Base-by-base conservation (phyloP, 2,329 filamentous ascomycete genomes). In the Thielaviopsis punctulata region DNA sequence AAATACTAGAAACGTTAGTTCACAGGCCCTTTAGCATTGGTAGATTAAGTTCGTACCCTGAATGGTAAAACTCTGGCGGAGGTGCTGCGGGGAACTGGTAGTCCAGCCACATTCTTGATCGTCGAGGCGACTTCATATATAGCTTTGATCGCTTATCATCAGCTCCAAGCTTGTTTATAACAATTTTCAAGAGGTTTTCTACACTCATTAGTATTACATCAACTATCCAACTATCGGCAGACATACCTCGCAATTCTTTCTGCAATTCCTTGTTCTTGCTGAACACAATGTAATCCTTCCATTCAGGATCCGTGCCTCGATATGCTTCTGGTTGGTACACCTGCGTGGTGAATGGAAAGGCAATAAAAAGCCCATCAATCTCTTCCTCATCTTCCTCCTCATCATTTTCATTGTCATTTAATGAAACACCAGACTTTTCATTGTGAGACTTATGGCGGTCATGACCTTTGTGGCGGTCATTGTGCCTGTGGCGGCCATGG, bases 271-370 rank as follows among this genome's bases (percentile, higher is more conserved):
- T 62, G 55, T 83, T 72, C 56, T 71, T 71, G 56, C 71, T 76
- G n/a, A 83, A 66, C 52, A 72, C 72, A 15, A 79, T 60, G 57
- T 80, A 84, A 48, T 70, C 68, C 56, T 70, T 66, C 77, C 77
- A 84, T 62, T 84, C 81, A 2, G 79, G 79, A 57, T 82, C 78
- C 23, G 66, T 67, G 49, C 71, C 71, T 55, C 67, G 68, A 60
- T 80, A 82, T 2, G 72, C 73, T 25, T 64, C 60, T 25, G 71
- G 68, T 15, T 68, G 64, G 18, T 77, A 63, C 53, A 67, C 58
- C 48, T 69, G 69, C 1, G 70, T 75, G 2, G 75, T 78, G 44
- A 77, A 77, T 3, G 78, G 77, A 50, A 84, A 73, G 0, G 80
- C 77, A 7, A 84, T 71, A 55, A 83, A 83, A 4, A 71, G 50